Evolutionary conservation across 2,329 filamentous ascomycete species (phyloP), one percentile per base, ranked within the genome.

Genomic region (Colletotrichum lupini): DNA sequence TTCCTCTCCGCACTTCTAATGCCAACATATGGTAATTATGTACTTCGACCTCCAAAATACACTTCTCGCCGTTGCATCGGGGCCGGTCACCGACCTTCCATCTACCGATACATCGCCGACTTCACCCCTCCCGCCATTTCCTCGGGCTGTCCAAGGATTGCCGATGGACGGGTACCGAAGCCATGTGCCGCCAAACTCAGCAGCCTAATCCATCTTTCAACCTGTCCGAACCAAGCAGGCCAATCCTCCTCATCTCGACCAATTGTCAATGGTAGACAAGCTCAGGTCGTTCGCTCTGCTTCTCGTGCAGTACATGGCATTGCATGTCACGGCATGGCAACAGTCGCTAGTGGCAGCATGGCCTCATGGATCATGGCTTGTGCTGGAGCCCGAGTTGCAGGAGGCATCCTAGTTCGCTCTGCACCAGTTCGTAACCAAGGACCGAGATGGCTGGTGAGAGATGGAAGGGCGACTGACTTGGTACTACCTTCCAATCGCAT

Each of bases 361-460:
- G 67, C 71, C 71, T 61, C 67, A 71, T 73, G 71, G 56, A 71
- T 66, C 71, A 70, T 61, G 71, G 60, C 42, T 66, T 30, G 46
- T 61, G 56, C 61, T 66, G 26, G 42, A 61, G 26, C 56, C 26
- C 28, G 55, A 24, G 35, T 49, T 73, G 56, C 71, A 66, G 67
- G 60, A 71, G 26, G 49, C 49, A 73, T 58, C 67, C 67, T 60
- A 53, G 71, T 61, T 42, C 46, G 24, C 14, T 49, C 37, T 61
- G 56, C 60, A 37, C 58, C 37, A n/a, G 67, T 66, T 69, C 55
- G 67, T 65, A 70, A 61, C 56, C 56, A 28, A 37, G 53, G 42
- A 60, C 60, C 8, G 24, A 61, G 30, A 46, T 69, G 66, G 59
- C 62, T 68, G 66, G 58, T 35, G 55, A 64, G 46, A 53, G 53